Conservation (phyloP, 192 early-diverging fungal genomes). For the Mortierella alpina region DNA sequence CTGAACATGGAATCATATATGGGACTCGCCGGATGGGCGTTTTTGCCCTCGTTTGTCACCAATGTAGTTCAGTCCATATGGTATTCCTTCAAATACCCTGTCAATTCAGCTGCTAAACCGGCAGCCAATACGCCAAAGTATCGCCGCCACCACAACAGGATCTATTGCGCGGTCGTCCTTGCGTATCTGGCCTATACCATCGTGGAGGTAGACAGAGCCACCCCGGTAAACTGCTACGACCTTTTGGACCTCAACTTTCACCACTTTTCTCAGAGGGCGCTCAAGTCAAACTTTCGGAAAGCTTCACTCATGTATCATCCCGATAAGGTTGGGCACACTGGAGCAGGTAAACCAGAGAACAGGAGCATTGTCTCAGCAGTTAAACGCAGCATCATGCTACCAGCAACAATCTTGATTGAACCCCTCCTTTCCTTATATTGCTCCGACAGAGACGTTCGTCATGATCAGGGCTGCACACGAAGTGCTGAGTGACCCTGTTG, state of each 20-base stretch:
- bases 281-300: conserved; percentile 54
- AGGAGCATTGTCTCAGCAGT: neutral
- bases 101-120: conserved; percentile 48
- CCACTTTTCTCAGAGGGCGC: conserved; percentile 46
- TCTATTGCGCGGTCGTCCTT: conserved; percentile 55
- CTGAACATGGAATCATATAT: conserved; percentile 36
- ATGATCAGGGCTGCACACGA: conserved; percentile 50
- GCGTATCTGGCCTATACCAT: conserved; percentile 58
- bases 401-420: neutral
- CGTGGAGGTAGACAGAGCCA: conserved; percentile 44
- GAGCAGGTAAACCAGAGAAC: conserved; percentile 25
- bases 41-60: conserved; percentile 54
- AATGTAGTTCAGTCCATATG: conserved; percentile 52
- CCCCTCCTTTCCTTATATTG: neutral
- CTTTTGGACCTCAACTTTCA: conserved; percentile 44
- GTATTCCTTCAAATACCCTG: conserved; percentile 53
- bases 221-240: conserved; percentile 52
- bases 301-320: conserved; percentile 52
- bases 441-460: conserved; percentile 38
- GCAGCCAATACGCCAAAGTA: conserved; percentile 52
- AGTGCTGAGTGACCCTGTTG: conserved; percentile 47
- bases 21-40: conserved; percentile 50
- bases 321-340: conserved; percentile 45
- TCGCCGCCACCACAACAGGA: conserved; percentile 49
- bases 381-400: neutral